A percentile compares a stretch with the other conserved stretches of the same genome.
These are phyloP conservation scores for Oryza australiensis DNA, from an alignment of 176 grass and related monocot species.

Conservation along the genomic window DNA sequence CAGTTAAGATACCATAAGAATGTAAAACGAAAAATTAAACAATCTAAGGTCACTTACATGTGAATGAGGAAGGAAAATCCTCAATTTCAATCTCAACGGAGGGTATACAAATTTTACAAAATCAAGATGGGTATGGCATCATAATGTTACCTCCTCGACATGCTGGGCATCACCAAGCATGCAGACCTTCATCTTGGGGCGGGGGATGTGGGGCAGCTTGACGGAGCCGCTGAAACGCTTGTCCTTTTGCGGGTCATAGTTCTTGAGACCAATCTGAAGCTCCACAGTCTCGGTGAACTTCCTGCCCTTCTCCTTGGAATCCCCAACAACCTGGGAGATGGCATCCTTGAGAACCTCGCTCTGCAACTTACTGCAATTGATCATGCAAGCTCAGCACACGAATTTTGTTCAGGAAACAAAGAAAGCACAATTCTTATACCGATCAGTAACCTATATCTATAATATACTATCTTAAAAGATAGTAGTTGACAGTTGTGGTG, in stretches of 20 bases:
- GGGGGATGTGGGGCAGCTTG: neutral
- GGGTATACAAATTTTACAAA: neutral
- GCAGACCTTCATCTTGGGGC: conserved; percentile 1
- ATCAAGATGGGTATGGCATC: neutral
- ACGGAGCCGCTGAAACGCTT: neutral
- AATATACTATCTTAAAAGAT: too few species aligned
- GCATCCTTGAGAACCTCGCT: neutral
- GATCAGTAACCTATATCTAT: neutral
- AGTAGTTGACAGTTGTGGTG: too few species aligned
- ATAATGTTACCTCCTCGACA: neutral
- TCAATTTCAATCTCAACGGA: neutral
- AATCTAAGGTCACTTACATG: too few species aligned
- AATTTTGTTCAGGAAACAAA: neutral
- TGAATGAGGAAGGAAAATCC: too few species aligned
- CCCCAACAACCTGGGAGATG: neutral
- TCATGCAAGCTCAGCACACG: neutral
- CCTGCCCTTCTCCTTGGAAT: neutral
- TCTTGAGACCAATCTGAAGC: neutral
- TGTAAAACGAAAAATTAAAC: neutral
- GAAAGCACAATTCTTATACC: neutral
- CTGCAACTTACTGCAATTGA: neutral
- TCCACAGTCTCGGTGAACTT: neutral
- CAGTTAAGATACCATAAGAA: neutral
- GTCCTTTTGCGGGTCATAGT: neutral
- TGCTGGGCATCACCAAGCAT: neutral